Base-by-base conservation (phyloP, 495 filamentous ascomycete genomes). In the Penicillium egyptiacum region DNA sequence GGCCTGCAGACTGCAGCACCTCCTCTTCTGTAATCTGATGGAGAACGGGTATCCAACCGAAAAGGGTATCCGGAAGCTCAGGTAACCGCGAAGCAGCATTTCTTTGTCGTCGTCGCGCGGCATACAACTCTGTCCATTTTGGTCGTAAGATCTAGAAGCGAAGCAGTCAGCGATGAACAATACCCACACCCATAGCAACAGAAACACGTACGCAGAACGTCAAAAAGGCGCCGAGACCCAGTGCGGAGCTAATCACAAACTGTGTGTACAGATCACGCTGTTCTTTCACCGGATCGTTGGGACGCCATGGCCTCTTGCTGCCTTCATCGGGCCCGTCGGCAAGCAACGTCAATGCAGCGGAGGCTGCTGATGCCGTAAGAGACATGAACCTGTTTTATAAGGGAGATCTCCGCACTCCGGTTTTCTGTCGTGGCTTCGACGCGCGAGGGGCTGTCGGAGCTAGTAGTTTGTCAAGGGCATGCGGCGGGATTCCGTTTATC, bases 41-140 rank as follows among this genome's bases (percentile, higher is more conserved):
- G n/a, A 99, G 76, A 10, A 86, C 83, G 2, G 90, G 86, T 31
- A 98, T 94, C 95, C 95, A 99, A 65, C 92, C 94, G 59, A 98
- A 89, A 64, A 96, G 86, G 33, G 81, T 86, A 64, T 91, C 84
- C 44, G 95, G 92, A 6, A 99, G 85, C 42, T 88, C 83, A 5
- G 95, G 95, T 28, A 98, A 76, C 12, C 77, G 74, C n/a, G 85
- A 83, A n/a, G 88, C 84, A 23, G 84, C 83, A 63, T 85, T 74
- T 60, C 79, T 76, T 61, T 85, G 84, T 62, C 85, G 81, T 69
- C 88, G 91, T 53, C 95, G 85, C 16, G 95, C 93, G 22, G 92
- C 91, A 70, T 98, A 99, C 14, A 99, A 83, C 26, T 85, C 83
- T 47, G 88, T 86, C 95, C 95, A 99, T 82, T 91, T 86, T 57